A percentile compares a stretch with the other conserved stretches of the same genome.
Conservation (phyloP, 495 filamentous ascomycete genomes). For the Lepraria neglecta region DNA sequence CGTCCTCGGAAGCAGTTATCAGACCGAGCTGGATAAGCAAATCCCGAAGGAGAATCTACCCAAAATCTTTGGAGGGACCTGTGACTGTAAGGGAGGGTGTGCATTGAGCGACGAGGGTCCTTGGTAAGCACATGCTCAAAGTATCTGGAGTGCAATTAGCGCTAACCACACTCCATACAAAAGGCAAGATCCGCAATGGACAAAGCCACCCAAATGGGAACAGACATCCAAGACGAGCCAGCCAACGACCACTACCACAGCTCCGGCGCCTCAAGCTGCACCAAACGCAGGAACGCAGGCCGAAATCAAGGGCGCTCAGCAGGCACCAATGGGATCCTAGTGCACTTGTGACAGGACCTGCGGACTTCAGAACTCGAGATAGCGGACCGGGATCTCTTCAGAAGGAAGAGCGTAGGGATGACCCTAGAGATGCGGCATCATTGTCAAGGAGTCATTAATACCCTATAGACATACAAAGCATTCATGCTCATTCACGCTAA, state of each 20-base stretch:
- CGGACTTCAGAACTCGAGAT: not conserved
- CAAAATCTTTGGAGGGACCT: slow-evolving; percentile 75
- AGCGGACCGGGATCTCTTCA: not conserved
- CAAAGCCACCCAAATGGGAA: slow-evolving; percentile 64
- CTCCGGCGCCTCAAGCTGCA: slow-evolving; percentile 16
- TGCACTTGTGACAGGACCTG: not conserved
- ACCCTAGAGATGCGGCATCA: not conserved
- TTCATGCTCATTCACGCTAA: not conserved
- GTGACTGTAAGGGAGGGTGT: slow-evolving; percentile 79
- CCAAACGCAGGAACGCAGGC: slow-evolving; percentile 6
- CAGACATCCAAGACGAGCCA: slow-evolving; percentile 37
- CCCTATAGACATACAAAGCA: slow-evolving; percentile 10
- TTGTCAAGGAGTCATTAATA: slow-evolving; percentile 6
- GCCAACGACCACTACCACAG: slow-evolving; percentile 24
- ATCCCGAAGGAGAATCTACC: slow-evolving; percentile 89
- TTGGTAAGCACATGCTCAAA: slow-evolving; percentile 46
- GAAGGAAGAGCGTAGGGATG: not conserved
- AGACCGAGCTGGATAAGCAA: slow-evolving; percentile 75
- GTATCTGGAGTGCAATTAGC: not conserved
- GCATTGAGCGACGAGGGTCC: slow-evolving; percentile 82
- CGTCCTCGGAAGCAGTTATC: slow-evolving; percentile 73
- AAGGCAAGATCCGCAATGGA: slow-evolving; percentile 63
- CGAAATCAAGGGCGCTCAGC: slow-evolving; percentile 12
- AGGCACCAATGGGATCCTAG: slow-evolving; percentile 13
- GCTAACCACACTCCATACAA: not conserved